Evolutionary conservation across 306 rosid genomes (phyloP), one percentile per base, ranked within the genome.

Genomic region (Trifolium dubium): DNA sequence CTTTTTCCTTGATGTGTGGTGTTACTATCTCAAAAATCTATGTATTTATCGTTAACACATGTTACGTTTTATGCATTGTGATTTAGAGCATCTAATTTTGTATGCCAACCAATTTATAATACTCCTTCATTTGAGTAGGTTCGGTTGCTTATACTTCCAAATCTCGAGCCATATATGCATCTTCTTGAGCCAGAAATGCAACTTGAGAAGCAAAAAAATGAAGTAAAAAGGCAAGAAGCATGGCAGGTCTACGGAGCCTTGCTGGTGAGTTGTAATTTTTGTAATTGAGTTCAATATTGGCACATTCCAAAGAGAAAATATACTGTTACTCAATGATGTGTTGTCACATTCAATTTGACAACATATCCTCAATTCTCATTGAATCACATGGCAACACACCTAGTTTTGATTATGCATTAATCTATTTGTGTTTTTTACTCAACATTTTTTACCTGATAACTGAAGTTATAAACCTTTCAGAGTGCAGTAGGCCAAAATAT

Each of bases 201-300:
- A 71, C 83, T 43, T 75, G 97, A 91, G 81, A 88, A 85, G 72
- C 97, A 88, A 79, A 89, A 82, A 74, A 88, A 91, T 70, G 94
- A 80, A 83, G 80, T 82, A 64, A 91, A 90, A 84, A 91, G 94
- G 86, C 88, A 77, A 65, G 91, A 91, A 84, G 97, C 96, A 67
- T 89, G 96, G 90, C 89, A 78, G 77, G 96, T 91, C 64, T 85
- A 88, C 64, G 93, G 98, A 40, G 92, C 97, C 76, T 85, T 91
- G 89, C 80, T 85, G 96, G 98, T 93, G 71, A 83, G 88, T 82
- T 71, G 59, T 54, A 56, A 37, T 69, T 35, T 75, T 81, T 81
- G 41, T 69, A 40, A 34, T 44, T 30, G 59, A 69, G 14, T 44
- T 76, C 44, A 32, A 13, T 43, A 8, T 76, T 12, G 50, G 34